Percentiles rank a stretch among this genome's conserved stretches.
phyloP scores from a whole-genome alignment of 1,139 yeast genomes.

The Groenewaldozyma sp. region DNA sequence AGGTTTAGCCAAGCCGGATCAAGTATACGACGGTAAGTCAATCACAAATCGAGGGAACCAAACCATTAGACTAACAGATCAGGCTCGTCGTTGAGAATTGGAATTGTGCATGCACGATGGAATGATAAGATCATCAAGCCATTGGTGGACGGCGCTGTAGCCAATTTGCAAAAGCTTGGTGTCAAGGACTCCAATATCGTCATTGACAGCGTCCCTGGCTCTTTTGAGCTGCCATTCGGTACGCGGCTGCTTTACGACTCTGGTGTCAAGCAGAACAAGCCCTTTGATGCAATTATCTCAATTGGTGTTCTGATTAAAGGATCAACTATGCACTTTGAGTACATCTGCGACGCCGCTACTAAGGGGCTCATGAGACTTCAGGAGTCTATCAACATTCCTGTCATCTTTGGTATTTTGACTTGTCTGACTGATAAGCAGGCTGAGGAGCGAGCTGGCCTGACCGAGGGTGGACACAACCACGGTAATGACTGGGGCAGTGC shows the following conservation, averaged over 20 bases:
- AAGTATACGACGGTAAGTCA: conserved; percentile 43
- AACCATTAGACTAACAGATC: not conserved
- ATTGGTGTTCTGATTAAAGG: conserved; percentile 95
- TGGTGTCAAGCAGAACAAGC: conserved; percentile 37
- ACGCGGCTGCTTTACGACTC: conserved; percentile 46
- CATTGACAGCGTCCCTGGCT: conserved; percentile 85
- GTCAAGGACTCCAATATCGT: conserved; percentile 69
- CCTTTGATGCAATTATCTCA: conserved; percentile 81
- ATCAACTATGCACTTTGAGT: conserved; percentile 95
- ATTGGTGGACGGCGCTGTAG: conserved; percentile 67
- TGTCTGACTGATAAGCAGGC: conserved; percentile 95
- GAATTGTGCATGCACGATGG: conserved; percentile 96
- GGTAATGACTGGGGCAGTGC: conserved; percentile 99
- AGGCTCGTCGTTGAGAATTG: conserved; percentile 60
- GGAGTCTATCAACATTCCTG: conserved; percentile 61
- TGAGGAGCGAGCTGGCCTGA: conserved; percentile 82
- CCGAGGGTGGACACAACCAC: conserved; percentile 74
- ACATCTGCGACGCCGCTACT: conserved; percentile 85
- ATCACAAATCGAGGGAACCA: not conserved
- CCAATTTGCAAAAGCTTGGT: conserved; percentile 50
- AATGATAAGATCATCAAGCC: conserved; percentile 68
- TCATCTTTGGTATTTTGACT: conserved; percentile 87
- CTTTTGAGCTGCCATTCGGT: conserved; percentile 86
- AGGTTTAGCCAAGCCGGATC: conserved; percentile 71
- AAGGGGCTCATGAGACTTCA: conserved; percentile 79